Base-by-base conservation (phyloP, 176 grass and related monocot species). In the Raddia guianensis region DNA sequence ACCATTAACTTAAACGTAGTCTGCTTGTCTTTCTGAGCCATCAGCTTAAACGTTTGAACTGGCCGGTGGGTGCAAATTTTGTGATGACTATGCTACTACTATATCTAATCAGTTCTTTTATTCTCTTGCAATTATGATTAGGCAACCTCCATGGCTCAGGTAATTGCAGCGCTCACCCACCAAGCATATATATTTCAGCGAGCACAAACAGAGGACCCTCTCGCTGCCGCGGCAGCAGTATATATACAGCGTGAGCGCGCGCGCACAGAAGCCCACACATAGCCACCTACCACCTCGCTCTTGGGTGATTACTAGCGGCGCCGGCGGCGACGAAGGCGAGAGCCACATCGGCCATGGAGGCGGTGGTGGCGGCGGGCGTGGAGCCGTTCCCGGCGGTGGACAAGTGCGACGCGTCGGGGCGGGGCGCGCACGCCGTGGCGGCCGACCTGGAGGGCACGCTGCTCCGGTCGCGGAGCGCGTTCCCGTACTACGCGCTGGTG, bases 401-500 rank as follows among this genome's bases (percentile, higher is more conserved):
- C 50, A 93, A 97, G 67, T 97, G 94, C 84, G 74, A 85, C 55
- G 75, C 88, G n/a, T 84, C 74, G 3, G 88, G 78, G 4, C 84
- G 91, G 2, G 88, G 69, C n/a, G 63, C 63, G 51, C 83, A 93
- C 88, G 65, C 94, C 19, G 94, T 93, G 70, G 86, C 81, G 40
- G 83, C 86, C 18, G 78, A 89, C 91, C 82, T 97, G 12, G 82
- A 97, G 45, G 87, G 91, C n/a, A 91, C 91, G 55, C 75, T 94
- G 34, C 82, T 97, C 32, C 79, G 86, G 8, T 88, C 84, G 32
- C 65, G 82, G 5, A 91, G 87, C 89, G 78, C 86, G 14, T 97
- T 97, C 85, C 82, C 94, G 2, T 97, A 97, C 91, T 91, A 91
- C 83, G 94, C 91, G 42, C 74, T 97, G 19, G 72, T 97, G 14